Conservation (phyloP, 2,329 filamentous ascomycete genomes). For the Cladosporium sp. region DNA sequence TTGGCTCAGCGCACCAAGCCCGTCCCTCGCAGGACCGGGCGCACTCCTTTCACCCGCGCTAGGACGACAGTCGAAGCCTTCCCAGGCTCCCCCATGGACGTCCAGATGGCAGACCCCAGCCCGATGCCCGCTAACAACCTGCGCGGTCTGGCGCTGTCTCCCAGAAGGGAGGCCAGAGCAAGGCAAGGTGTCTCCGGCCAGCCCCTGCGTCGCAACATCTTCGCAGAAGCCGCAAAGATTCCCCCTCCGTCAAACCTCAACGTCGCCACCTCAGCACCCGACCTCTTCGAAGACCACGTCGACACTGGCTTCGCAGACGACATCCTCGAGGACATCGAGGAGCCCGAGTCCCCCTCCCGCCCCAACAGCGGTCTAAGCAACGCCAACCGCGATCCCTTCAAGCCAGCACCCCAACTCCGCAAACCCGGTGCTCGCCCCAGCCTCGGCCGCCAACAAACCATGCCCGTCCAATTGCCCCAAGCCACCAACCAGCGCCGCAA, state of each 20-base stretch:
- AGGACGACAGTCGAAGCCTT: constrained; percentile 61
- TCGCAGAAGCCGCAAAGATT: constrained; percentile 15
- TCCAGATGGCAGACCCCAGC: constrained; percentile 88
- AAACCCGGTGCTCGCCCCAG: constrained; percentile 49
- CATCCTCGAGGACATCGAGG: constrained; percentile 39
- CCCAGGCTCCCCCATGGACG: constrained; percentile 70
- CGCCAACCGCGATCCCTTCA: constrained; percentile 64
- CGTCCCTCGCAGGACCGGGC: constrained; percentile 50
- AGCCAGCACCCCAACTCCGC: constrained; percentile 31
- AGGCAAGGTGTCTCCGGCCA: constrained; percentile 23
- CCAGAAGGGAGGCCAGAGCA: constrained; percentile 47
- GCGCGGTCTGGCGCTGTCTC: constrained; percentile 79
- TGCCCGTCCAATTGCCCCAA: constrained; percentile 55
- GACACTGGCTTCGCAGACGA: constrained; percentile 55
- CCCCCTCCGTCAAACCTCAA: constrained; percentile 19
- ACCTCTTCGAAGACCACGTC: constrained; percentile 46
- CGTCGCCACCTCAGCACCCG: constrained; percentile 30
- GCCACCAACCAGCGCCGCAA: constrained; percentile 11
- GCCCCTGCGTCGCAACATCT: constrained; percentile 31
- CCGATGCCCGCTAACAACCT: constrained; percentile 65
- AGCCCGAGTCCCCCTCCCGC: constrained; percentile 53
- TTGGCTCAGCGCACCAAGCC: constrained; percentile 51
- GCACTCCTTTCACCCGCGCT: constrained; percentile 69
- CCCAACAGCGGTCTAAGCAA: constrained; percentile 43
- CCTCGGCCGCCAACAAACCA: constrained; percentile 64